phyloP scores from a whole-genome alignment of 352 stramenopile species.

The Aphanomyces euteiches region DNA sequence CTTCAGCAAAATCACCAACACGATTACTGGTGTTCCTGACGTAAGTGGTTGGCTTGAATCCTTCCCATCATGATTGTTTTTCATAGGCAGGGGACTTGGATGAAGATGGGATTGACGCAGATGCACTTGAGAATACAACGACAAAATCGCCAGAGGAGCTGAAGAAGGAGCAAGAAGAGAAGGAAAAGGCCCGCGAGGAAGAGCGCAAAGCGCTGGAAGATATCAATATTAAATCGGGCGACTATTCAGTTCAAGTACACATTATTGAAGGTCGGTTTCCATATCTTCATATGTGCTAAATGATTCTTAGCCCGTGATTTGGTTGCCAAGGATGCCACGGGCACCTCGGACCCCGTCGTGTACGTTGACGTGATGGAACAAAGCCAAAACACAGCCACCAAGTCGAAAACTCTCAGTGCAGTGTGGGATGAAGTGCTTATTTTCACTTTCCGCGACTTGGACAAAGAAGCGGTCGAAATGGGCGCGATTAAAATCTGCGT shows the following conservation, averaged over 20 bases:
- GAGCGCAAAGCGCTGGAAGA: slow-evolving; percentile 65
- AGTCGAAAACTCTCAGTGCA: slow-evolving; percentile 80
- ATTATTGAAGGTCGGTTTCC: slow-evolving; percentile 63
- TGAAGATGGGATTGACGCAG: slow-evolving; percentile 70
- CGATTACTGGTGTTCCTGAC: slow-evolving; percentile 34
- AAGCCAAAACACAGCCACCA: slow-evolving; percentile 73
- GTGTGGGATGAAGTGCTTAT: slow-evolving; percentile 83
- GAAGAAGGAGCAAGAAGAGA: slow-evolving; percentile 68
- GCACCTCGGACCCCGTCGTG: slow-evolving; percentile 88
- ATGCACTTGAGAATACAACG: slow-evolving; percentile 50
- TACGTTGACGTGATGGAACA: slow-evolving; percentile 86
- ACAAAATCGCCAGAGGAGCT: slow-evolving; percentile 63
- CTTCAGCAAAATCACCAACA: slow-evolving; percentile 46
- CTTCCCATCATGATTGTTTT: not conserved
- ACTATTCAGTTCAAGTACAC: slow-evolving; percentile 89
- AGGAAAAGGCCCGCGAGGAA: slow-evolving; percentile 70
- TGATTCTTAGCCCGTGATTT: slow-evolving; percentile 55
- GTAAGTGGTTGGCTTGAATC: not conserved
- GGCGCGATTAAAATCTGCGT: slow-evolving; percentile 76
- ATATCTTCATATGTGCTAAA: not conserved
- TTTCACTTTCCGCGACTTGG: slow-evolving; percentile 66
- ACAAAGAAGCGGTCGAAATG: slow-evolving; percentile 79
- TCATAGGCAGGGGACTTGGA: slow-evolving; percentile 52
- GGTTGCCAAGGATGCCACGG: slow-evolving; percentile 81
- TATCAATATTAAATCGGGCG: slow-evolving; percentile 81